Evolutionary conservation across 2,329 filamentous ascomycete species (phyloP), one percentile per base, ranked within the genome.

Genomic region (Fusarium sterilihyphosum): DNA sequence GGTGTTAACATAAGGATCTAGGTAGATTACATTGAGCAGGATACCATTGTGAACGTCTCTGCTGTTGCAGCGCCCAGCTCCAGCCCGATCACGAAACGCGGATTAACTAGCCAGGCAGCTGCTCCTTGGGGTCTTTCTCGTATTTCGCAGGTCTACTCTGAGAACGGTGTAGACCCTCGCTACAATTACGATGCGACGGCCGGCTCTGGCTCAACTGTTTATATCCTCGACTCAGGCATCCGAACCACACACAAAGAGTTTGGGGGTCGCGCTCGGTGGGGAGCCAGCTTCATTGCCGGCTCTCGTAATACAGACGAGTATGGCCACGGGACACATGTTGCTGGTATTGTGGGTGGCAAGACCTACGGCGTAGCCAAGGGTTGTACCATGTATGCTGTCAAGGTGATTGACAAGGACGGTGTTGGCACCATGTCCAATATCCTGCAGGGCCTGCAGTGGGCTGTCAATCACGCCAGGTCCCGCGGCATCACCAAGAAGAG

Each of bases 221-320:
- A 86, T 65, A 71, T 87, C 8, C 79, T 86, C 61, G 85, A 87
- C 71, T 85, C 84, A 1, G 85, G 85, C 61, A 83, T 87, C 59
- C 79, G 78, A 16, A 79, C 77, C 18, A 61, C 78, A 4, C 85
- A 87, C 67, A 44, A 54, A 3, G 76, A 80, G 38, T 81, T 81
- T 38, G 37, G 2, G 1, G 78, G 77, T 13, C 76, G 80, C 13
- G 81, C 80, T 10, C 18, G 62, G 12, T 79, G 74, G 67, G 80
- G 79, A 24, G 68, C 71, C 52, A 82, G 80, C 41, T 76, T 72
- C n/a, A 35, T 78, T 1, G 61, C 43, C 8, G 58, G 76, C 46
- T 73, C 81, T 17, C 78, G 76, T 62, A 77, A 81, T 65, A 77
- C 60, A 29, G 77, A 81, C 50, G 66, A 65, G 7, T 26, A 61